Conservation (phyloP, 140 eudicot genomes). For the Ambrosia hybrid region DNA sequence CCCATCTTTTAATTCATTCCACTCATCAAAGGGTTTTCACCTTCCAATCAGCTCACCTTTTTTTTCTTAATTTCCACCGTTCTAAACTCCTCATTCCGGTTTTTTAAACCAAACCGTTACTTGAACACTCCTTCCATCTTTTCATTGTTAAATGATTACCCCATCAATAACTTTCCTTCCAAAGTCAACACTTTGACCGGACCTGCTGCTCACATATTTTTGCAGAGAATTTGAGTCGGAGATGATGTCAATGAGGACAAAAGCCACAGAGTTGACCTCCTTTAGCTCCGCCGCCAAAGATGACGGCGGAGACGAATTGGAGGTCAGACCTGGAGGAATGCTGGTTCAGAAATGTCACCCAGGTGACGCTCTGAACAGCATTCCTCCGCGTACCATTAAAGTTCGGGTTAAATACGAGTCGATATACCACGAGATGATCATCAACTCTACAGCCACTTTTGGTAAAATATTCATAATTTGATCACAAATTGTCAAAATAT, state of each 20-base stretch:
- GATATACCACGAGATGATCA: slow-evolving; percentile 10
- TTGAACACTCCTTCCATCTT: not conserved
- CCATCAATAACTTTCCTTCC: not conserved
- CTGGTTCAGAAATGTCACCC: slow-evolving; percentile 26
- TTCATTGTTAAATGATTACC: not conserved
- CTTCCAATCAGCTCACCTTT: too few relatives aligned
- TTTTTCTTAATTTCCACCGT: too few relatives aligned
- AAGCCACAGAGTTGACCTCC: slow-evolving; percentile 11
- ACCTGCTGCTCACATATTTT: not conserved
- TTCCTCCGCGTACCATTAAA: slow-evolving; percentile 13
- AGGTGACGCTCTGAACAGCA: not conserved
- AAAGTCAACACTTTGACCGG: slow-evolving; percentile 15
- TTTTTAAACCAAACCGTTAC: too few relatives aligned
- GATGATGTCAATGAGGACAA: slow-evolving; percentile 9
- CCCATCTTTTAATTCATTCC: too few relatives aligned
- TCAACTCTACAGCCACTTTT: slow-evolving; percentile 19
- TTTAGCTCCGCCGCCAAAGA: not conserved
- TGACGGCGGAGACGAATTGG: not conserved
- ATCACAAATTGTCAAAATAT: too few relatives aligned
- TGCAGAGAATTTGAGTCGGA: not conserved
- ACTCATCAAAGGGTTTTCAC: too few relatives aligned
- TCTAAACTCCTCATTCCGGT: not conserved
- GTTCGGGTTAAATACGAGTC: slow-evolving; percentile 26
- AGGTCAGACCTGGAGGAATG: slow-evolving; percentile 30
- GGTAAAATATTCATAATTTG: not conserved